These are phyloP conservation scores for Stromatinia cepivora DNA, from an alignment of 2,329 filamentous ascomycete species.

Conservation along the genomic window DNA sequence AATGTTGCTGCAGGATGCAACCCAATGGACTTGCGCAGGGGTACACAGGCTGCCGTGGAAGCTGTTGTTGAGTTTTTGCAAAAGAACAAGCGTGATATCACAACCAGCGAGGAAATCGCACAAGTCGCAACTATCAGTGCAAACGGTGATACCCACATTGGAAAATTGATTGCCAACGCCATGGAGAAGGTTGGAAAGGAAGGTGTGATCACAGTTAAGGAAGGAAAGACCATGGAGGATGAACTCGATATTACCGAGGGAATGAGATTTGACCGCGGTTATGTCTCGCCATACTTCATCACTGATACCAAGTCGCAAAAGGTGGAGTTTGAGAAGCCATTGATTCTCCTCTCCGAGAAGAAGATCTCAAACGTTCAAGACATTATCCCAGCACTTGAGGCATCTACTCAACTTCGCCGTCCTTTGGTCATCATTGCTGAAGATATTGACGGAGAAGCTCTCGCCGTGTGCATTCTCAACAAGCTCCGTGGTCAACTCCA, in stretches of 20 bases:
- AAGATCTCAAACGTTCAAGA: constrained; percentile 99
- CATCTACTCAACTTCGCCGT: constrained; percentile 90
- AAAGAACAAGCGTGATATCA: constrained; percentile 97
- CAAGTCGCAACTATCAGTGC: constrained; percentile 98
- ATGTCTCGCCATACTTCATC: constrained; percentile 99
- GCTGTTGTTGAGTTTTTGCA: constrained; percentile 92
- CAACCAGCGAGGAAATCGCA: constrained; percentile 93
- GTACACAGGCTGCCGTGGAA: constrained; percentile 94
- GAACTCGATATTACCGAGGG: constrained; percentile 99
- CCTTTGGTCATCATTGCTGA: constrained; percentile 98
- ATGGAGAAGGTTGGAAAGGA: constrained; percentile 99
- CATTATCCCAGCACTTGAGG: constrained; percentile 96
- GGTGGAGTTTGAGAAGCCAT: constrained; percentile 99
- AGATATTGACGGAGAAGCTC: constrained; percentile 97
- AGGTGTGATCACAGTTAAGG: constrained; percentile 99
- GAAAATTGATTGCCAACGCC: constrained; percentile 91
- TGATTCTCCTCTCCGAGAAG: constrained; percentile 99
- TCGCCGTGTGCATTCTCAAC: constrained; percentile 99
- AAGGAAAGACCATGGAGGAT: constrained; percentile 97
- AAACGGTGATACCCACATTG: constrained; percentile 94
- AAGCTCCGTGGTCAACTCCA: constrained; percentile 99
- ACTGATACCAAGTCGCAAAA: constrained; percentile 98
- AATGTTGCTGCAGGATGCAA: constrained; percentile 99
- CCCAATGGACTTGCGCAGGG: constrained; percentile 96
- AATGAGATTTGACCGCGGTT: constrained; percentile 99